Conservation (phyloP, 495 filamentous ascomycete genomes). For the Penicillium pancosmium region DNA sequence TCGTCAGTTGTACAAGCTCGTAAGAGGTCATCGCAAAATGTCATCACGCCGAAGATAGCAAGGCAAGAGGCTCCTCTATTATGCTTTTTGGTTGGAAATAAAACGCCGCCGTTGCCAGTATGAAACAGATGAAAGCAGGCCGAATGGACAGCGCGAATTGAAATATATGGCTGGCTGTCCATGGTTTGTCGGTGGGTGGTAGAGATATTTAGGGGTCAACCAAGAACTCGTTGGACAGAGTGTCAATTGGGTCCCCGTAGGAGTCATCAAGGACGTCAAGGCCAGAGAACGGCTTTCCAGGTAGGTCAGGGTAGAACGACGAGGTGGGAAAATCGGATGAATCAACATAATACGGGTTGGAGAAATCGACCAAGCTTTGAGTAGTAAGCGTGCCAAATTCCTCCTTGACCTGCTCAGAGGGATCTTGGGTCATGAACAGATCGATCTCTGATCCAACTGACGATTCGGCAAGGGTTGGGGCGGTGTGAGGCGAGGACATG, state of each 20-base stretch:
- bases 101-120: constrained; percentile 12
- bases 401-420: constrained; percentile 37
- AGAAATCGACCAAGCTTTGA: constrained; percentile 34
- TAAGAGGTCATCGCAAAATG: constrained; percentile 27
- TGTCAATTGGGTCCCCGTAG: constrained; percentile 35
- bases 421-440: constrained; percentile 47
- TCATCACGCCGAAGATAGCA: constrained; percentile 22
- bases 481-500: constrained; percentile 43
- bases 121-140: background rate
- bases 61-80: constrained; percentile 18
- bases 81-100: constrained; percentile 13
- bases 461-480: constrained; percentile 43
- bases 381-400: constrained; percentile 36
- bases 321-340: constrained; percentile 34
- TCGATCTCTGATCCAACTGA: constrained; percentile 48
- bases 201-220: constrained; percentile 24
- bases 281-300: constrained; percentile 38
- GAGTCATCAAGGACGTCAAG: constrained; percentile 37
- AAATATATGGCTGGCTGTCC: background rate
- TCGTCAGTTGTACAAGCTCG: constrained; percentile 33
- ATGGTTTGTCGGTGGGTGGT: constrained; percentile 7
- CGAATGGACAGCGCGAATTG: background rate
- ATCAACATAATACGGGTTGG: constrained; percentile 36
- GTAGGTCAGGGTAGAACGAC: constrained; percentile 40
- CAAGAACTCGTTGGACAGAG: constrained; percentile 32